Evolutionary conservation across 495 filamentous ascomycete species (phyloP).

Genomic region (Hypoxylon intermedium): DNA sequence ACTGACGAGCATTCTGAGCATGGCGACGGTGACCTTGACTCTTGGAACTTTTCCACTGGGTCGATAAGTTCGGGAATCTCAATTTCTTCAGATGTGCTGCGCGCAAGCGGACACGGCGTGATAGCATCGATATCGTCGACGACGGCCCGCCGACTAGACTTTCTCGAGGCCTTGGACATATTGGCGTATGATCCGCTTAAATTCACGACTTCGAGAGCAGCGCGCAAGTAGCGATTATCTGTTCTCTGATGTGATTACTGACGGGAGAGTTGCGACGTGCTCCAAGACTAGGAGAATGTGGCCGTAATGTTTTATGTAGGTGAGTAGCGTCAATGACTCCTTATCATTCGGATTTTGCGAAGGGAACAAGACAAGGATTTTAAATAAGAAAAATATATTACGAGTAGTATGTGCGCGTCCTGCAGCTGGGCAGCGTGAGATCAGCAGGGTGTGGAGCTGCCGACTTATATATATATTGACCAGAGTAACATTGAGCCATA

Average conservation of each 20-base stretch:
- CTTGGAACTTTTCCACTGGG: constrained; percentile 20
- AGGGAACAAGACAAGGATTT: background rate
- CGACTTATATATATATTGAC: constrained; percentile 20
- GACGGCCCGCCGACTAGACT: background rate
- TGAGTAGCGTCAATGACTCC: background rate
- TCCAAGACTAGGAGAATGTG: background rate
- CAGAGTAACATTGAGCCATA: constrained; percentile 24
- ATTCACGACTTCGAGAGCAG: background rate
- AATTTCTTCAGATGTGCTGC: constrained; percentile 12
- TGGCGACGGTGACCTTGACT: constrained; percentile 35
- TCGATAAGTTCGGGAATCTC: constrained; percentile 14
- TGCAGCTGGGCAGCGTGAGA: constrained; percentile 1
- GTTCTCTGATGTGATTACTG: background rate
- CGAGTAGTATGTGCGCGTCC: background rate
- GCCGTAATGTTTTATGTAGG: constrained; percentile 1
- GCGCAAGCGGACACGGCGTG: constrained; percentile 36
- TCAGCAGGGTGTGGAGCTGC: constrained; percentile 25
- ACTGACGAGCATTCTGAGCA: constrained; percentile 30
- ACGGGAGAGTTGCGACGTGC: background rate
- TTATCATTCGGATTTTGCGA: background rate
- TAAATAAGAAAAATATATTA: background rate
- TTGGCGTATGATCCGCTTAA: background rate
- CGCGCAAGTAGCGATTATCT: background rate
- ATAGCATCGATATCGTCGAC: constrained; percentile 44
- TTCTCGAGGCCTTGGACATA: constrained; percentile 22